Conservation (phyloP, 2,329 filamentous ascomycete species). For the Gaeumannomyces sp. region DNA sequence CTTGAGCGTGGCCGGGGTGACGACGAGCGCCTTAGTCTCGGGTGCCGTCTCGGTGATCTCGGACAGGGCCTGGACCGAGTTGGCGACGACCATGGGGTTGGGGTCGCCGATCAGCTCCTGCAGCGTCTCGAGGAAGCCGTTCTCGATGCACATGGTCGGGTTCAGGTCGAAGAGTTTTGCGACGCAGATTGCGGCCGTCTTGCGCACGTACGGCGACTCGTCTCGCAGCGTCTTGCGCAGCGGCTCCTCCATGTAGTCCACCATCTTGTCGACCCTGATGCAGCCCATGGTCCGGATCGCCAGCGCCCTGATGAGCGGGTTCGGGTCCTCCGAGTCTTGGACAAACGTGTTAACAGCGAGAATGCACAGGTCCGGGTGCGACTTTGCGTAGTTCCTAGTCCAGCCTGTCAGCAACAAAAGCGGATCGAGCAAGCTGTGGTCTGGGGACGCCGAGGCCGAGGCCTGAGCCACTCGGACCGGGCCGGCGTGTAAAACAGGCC, state of each 20-base stretch:
- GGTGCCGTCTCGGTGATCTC: conserved; percentile 89
- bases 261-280: conserved; percentile 98
- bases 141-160: conserved; percentile 86
- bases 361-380: conserved; percentile 96
- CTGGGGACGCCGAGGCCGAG: too few relatives aligned
- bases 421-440: background rate
- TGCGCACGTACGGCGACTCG: conserved; percentile 96
- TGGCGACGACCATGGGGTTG: conserved; percentile 98
- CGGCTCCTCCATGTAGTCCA: conserved; percentile 99
- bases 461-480: background rate
- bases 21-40: conserved; percentile 78
- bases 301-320: conserved; percentile 87
- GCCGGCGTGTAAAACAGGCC: background rate
- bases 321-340: conserved; percentile 97
- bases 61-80: conserved; percentile 86
- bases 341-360: conserved; percentile 98
- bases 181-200: conserved; percentile 95
- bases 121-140: conserved; percentile 87
- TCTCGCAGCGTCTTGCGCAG: conserved; percentile 92
- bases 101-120: conserved; percentile 96
- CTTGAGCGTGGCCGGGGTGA: conserved; percentile 79
- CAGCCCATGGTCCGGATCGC: conserved; percentile 98
- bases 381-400: conserved; percentile 95
- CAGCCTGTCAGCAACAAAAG: conserved; percentile 1
- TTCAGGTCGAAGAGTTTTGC: conserved; percentile 97